Base-by-base conservation (phyloP, 371 early-diverging fungal genomes). In the Gilbertella persicaria region DNA sequence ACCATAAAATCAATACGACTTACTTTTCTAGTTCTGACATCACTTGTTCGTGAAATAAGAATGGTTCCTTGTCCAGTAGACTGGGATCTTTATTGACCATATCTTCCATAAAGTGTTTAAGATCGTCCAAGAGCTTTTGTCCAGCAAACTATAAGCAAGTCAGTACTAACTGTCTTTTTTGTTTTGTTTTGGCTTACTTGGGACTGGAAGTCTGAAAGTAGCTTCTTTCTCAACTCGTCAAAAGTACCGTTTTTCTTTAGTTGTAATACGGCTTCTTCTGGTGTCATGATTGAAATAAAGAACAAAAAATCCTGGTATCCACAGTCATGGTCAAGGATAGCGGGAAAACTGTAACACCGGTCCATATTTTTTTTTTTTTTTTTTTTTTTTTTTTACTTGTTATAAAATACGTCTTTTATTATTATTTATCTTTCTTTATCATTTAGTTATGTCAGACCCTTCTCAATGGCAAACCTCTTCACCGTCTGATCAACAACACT, bases 181-280 rank as follows among this genome's bases (percentile, higher is more conserved):
- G 5, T 19, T 13, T 41, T 10, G 24, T 5, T 2, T 7, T 37
- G 7, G 29, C 55, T 48, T 62, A 71, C 71, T 17, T 54, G 49
- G 14, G 55, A 42, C 26, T 71, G 71, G 35, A 75, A 75, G 12
- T 67, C 72, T 35, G 61, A 45, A 28, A 71, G 53, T 21, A 71
- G 45, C 13, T 59, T 58, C 36, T 71, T 71, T 40, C 75, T 55
- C 23, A 75, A 51, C 21, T 62, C 62, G 29, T 71, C 75, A 65
- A 75, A 75, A 3, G 69, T 65, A 29, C 75, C 75, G 29, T 75
- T 75, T 39, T 49, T 54, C 20, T 75, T 75, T 10, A 75, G 43
- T 42, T 71, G 75, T 25, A 75, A 51, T 13, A 71, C 72, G 33
- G 63, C 47, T 23, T 75, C 67, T 45, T 75, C 75, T 43, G 71